A percentile compares a stretch with the other conserved stretches of the same genome.
These are phyloP conservation scores for Sequoia sempervirens DNA, from an alignment of 75 land plant genomes.

Conservation along the genomic window DNA sequence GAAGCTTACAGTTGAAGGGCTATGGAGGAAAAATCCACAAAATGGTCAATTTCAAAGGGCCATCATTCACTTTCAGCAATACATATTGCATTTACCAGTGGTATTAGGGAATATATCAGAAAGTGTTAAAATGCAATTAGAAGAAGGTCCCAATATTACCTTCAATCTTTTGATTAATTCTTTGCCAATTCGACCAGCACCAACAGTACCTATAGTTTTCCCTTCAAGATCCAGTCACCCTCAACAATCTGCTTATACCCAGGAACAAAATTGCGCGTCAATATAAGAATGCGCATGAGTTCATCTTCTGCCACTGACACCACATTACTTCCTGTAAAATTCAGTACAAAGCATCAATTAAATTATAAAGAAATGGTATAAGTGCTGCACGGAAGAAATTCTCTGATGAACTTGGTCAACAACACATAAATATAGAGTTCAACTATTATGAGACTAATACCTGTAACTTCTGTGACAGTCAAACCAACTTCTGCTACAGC, in stretches of 20 bases:
- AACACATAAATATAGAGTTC: not conserved
- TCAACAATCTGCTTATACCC: constrained; percentile 68
- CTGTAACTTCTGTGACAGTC: constrained; percentile 92
- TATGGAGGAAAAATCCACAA: not conserved
- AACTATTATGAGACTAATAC: constrained; percentile 9
- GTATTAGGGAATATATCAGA: not conserved
- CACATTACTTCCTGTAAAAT: constrained; percentile 63
- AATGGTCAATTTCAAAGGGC: not conserved
- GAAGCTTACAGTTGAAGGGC: constrained; percentile 84
- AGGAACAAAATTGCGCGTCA: constrained; percentile 77
- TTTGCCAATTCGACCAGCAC: constrained; percentile 88
- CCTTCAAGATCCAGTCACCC: constrained; percentile 92
- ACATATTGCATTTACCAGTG: not conserved
- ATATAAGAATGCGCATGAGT: constrained; percentile 87
- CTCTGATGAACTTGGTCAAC: not conserved
- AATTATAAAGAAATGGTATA: not conserved
- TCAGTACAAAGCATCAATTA: not conserved
- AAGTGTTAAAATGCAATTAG: not conserved
- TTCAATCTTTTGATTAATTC: constrained; percentile 77
- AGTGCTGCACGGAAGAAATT: not conserved
- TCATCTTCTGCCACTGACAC: constrained; percentile 97
- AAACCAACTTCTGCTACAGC: constrained; percentile 83
- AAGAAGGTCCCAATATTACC: constrained; percentile 14
- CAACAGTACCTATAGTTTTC: constrained; percentile 85
- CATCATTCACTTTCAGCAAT: not conserved